Evolutionary conservation across 78 protist genomes (phyloP), one percentile per base, ranked within the genome.

Genomic region (Paratrimastix pyriformis): DNA sequence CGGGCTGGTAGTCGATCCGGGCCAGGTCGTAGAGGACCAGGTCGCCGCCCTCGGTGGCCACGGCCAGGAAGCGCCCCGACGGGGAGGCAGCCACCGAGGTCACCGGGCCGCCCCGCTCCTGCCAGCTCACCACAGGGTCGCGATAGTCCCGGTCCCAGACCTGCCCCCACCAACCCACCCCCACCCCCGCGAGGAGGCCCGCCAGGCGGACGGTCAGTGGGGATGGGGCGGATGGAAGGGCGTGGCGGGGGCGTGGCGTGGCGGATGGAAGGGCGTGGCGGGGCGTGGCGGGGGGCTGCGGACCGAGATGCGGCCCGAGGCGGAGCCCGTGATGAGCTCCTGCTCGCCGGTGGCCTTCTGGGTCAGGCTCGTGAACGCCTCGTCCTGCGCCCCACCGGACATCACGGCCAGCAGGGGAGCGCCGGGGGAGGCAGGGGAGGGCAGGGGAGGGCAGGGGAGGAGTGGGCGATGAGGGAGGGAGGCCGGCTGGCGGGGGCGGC

Each of bases 291-390:
- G n/a, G n/a, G n/a, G n/a, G n/a, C n/a, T n/a, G n/a, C n/a, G n/a
- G n/a, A 62, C 68, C 15, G 68, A 62, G 15, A 62, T 21, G 21
- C 15, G 26, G 29, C 68, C 68, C 13, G 15, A 29, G 42, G 13
- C 45, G 13, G 68, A n/a, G 21, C 68, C 68, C 15, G 68, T 62
- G 68, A 62, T 62, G 45, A 62, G 68, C 68, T 62, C 68, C 37
- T 21, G 15, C 68, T 62, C 68, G 26, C 68, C 68, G 21, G 15
- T 21, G 24, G 11, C 15, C 45, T 33, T n/a, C 68, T 62, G 68
- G 18, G 15, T 13, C 11, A 62, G 29, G 21, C 39, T 13, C 11
- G 29, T 33, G 37, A 62, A 62, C 39, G 24, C 68, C 37, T 15
- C 68, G 18, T 26, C 68, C 68, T 35, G 42, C 37, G 11, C 21